A percentile compares a stretch with the other conserved stretches of the same genome.
phyloP scores from a whole-genome alignment of 305 asterid genomes.

The Fraxinus baroniana region DNA sequence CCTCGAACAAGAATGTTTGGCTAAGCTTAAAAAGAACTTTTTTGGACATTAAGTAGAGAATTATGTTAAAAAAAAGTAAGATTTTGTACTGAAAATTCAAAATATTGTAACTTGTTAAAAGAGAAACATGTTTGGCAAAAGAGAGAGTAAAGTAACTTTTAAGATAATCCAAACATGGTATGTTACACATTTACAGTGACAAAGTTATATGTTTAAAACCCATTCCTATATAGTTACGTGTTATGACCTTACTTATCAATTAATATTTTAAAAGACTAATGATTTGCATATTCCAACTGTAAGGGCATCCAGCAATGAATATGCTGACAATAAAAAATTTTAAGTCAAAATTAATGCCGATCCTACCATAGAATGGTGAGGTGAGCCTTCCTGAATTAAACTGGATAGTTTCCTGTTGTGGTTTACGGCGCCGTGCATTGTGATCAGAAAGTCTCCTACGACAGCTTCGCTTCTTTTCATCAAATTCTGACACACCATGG shows the following conservation, averaged over 20 bases:
- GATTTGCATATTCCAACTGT: background rate
- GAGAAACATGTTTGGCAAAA: background rate
- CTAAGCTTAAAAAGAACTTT: background rate
- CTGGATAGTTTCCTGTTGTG: constrained; percentile 66
- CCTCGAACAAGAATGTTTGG: background rate
- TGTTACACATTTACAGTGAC: background rate
- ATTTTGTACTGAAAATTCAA: background rate
- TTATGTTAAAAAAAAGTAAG: background rate
- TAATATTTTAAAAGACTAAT: constrained; percentile 1
- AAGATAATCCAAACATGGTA: background rate
- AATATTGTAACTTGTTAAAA: background rate
- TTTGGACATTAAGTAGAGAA: background rate
- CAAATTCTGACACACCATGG: constrained; percentile 77
- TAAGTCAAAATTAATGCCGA: background rate
- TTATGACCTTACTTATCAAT: background rate
- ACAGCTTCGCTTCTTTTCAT: constrained; percentile 88
- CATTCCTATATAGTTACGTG: background rate
- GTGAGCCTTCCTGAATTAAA: constrained; percentile 54
- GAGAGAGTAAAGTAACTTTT: background rate
- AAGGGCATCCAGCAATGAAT: background rate
- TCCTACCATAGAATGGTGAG: constrained; percentile 61
- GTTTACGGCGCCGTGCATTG: constrained; percentile 86
- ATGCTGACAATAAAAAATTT: background rate
- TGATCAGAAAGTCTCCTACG: constrained; percentile 84
- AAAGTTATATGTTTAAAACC: background rate